These are phyloP conservation scores for Xylariaceae sp. DNA, from an alignment of 2,329 filamentous ascomycete genomes.

Conservation along the genomic window DNA sequence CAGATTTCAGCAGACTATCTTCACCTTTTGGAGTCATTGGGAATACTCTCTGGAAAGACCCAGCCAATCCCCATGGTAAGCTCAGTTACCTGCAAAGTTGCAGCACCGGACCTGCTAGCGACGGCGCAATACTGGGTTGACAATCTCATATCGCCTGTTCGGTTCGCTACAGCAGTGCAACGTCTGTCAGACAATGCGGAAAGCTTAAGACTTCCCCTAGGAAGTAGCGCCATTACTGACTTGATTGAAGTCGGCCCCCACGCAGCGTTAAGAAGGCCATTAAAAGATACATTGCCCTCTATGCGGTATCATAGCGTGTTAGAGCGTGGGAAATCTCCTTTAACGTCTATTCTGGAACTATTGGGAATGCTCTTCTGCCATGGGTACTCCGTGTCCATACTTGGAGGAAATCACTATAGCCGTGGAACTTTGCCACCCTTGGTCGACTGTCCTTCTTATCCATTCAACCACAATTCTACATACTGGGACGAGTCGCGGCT, in stretches of 20 bases:
- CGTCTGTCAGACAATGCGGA: not conserved
- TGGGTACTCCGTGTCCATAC: constrained; percentile 15
- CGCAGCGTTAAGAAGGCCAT: constrained; percentile 6
- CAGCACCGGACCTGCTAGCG: not conserved
- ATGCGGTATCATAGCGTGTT: constrained; percentile 4
- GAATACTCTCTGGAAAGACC: not conserved
- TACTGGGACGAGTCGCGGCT: constrained; percentile 45
- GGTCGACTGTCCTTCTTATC: constrained; percentile 46
- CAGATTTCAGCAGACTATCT: constrained; percentile 24
- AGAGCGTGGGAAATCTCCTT: not conserved
- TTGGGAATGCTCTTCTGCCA: constrained; percentile 14
- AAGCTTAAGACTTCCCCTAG: no score
- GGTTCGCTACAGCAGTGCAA: constrained; percentile 19
- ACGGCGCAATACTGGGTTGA: constrained; percentile 35
- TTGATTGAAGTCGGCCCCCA: constrained; percentile 25
- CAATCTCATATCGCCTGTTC: constrained; percentile 34
- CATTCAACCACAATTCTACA: constrained; percentile 46
- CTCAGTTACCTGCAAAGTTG: not conserved
- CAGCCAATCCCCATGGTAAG: constrained; percentile 15
- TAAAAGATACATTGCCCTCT: not conserved
- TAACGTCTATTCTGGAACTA: not conserved
- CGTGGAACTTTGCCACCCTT: constrained; percentile 21
- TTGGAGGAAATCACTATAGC: not conserved
- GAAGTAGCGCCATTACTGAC: not conserved
- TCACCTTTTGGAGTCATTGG: constrained; percentile 7